Evolutionary conservation across 441 rosid genomes (phyloP).

Genomic region (Eutrema salsugineum): DNA sequence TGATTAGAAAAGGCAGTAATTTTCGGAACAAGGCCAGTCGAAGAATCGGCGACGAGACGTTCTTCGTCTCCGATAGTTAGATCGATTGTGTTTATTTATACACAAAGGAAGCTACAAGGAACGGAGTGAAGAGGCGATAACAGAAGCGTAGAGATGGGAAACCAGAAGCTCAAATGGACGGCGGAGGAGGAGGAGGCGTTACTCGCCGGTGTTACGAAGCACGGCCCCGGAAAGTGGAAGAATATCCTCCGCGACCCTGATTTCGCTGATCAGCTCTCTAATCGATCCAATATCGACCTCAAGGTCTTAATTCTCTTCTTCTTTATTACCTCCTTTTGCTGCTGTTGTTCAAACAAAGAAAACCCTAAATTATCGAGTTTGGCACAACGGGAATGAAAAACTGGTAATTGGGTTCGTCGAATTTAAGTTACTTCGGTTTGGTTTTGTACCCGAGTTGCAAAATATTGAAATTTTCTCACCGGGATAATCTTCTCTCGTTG

Average conservation of each 20-base stretch:
- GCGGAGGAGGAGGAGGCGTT: conserved; percentile 81
- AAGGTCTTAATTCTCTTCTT: conserved; percentile 43
- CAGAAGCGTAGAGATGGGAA: conserved; percentile 50
- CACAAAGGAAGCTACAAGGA: not conserved
- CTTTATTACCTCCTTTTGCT: not conserved
- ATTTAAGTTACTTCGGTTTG: not conserved
- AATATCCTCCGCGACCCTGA: conserved; percentile 77
- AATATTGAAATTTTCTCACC: not conserved
- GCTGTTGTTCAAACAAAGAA: not conserved
- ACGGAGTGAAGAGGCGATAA: not conserved
- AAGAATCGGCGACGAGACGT: conserved; percentile 5
- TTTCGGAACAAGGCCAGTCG: not conserved
- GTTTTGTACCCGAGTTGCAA: not conserved
- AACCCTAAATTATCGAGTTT: conserved; percentile 9
- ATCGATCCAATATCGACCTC: conserved; percentile 88
- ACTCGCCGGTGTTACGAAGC: conserved; percentile 66
- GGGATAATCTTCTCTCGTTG: not conserved
- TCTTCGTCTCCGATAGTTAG: not conserved
- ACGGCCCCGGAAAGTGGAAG: conserved; percentile 93
- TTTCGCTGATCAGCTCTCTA: conserved; percentile 55
- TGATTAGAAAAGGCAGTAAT: not conserved
- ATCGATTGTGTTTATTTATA: not conserved
- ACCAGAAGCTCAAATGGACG: conserved; percentile 91
- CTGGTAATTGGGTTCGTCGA: not conserved
- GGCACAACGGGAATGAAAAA: not conserved